Percentiles rank a stretch among this genome's conserved stretches.
Evolutionary conservation across 768 basidiomycete species (phyloP).

Genomic region (Coprinellus micaceus): DNA sequence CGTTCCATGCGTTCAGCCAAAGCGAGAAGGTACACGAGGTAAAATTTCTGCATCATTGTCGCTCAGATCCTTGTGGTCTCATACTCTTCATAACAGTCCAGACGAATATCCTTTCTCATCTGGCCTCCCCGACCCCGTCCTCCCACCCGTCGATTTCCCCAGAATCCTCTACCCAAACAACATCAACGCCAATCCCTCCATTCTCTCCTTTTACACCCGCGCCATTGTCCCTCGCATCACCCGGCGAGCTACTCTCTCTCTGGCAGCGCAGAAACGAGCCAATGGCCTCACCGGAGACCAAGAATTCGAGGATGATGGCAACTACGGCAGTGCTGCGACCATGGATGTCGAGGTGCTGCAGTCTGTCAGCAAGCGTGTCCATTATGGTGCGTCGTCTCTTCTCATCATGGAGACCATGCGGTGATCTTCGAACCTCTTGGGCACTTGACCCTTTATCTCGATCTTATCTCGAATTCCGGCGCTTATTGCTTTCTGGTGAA

Average conservation of each 20-base stretch:
- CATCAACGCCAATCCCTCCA: constrained; percentile 83
- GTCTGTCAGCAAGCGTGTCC: constrained; percentile 95
- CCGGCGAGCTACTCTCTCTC: constrained; percentile 58
- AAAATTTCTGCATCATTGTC: too few species aligned
- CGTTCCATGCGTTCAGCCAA: constrained; percentile 56
- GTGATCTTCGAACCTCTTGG: not conserved
- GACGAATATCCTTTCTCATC: constrained; percentile 96
- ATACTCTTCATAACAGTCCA: constrained; percentile 52
- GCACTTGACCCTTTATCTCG: not conserved
- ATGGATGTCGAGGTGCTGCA: constrained; percentile 96
- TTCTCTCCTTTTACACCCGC: constrained; percentile 84
- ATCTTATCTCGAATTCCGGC: not conserved
- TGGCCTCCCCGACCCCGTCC: constrained; percentile 77
- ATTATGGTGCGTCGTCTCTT: constrained; percentile 71
- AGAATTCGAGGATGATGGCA: constrained; percentile 89
- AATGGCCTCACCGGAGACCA: constrained; percentile 63
- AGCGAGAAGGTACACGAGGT: constrained; percentile 94
- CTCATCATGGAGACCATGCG: not conserved
- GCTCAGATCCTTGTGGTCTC: too few species aligned
- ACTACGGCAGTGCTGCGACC: constrained; percentile 94
- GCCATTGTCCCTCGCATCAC: constrained; percentile 90
- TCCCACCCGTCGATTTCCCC: constrained; percentile 71
- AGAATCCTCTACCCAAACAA: constrained; percentile 72
- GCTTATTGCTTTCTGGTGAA: too few species aligned
- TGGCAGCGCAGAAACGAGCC: constrained; percentile 63